Conservation (phyloP, 2,329 filamentous ascomycete genomes). For the Fusarium metavorans region DNA sequence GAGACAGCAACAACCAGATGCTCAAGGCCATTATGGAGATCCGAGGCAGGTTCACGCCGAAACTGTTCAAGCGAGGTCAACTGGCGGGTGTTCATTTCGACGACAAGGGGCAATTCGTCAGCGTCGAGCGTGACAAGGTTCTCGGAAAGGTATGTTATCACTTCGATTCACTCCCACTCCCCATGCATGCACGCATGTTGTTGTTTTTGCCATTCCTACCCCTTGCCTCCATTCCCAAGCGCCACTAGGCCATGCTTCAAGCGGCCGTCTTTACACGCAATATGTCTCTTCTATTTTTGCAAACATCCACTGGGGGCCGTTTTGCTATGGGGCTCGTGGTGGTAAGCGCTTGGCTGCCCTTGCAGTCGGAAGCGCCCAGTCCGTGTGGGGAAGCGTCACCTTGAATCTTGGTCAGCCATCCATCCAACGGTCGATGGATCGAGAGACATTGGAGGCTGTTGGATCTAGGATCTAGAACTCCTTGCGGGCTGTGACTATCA, state of each 20-base stretch:
- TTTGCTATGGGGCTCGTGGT: slow-evolving; percentile 32
- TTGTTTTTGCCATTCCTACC: slow-evolving; percentile 33
- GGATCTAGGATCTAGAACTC: slow-evolving; percentile 23
- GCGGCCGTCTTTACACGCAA: slow-evolving; percentile 23
- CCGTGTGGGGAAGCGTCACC: slow-evolving; percentile 36
- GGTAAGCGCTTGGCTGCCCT: slow-evolving; percentile 43
- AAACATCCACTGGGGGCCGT: slow-evolving; percentile 25
- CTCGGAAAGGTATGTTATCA: slow-evolving; percentile 77
- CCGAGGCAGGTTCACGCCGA: slow-evolving; percentile 89
- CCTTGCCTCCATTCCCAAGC: slow-evolving; percentile 33
- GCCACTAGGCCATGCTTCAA: slow-evolving; percentile 18
- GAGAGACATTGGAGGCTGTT: slow-evolving; percentile 25
- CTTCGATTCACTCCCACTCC: slow-evolving; percentile 39
- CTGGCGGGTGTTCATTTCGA: slow-evolving; percentile 85
- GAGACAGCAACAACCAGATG: slow-evolving; percentile 98
- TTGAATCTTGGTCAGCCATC: slow-evolving; percentile 29
- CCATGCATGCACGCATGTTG: slow-evolving; percentile 14
- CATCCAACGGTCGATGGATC: slow-evolving; percentile 22
- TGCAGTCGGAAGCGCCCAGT: slow-evolving; percentile 40
- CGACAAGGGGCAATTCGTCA: slow-evolving; percentile 84
- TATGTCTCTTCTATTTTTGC: slow-evolving; percentile 41
- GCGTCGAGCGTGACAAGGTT: slow-evolving; percentile 86
- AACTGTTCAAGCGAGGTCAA: slow-evolving; percentile 86
- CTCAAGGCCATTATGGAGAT: slow-evolving; percentile 96
- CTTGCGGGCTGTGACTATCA: slow-evolving; percentile 24